These are phyloP conservation scores for Dicorynia guianensis DNA, from an alignment of 306 rosid species.

Conservation along the genomic window DNA sequence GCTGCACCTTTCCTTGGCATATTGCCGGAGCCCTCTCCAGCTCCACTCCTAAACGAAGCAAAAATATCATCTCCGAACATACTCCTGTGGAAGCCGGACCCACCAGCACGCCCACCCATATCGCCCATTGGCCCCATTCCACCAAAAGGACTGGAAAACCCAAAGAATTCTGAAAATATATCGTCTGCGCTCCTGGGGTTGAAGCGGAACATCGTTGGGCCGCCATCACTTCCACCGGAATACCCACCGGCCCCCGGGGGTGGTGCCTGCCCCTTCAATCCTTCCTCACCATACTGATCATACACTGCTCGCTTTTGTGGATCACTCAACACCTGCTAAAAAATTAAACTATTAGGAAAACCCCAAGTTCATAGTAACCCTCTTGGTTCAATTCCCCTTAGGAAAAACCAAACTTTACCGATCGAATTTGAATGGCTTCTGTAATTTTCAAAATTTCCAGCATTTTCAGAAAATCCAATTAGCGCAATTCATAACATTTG, in stretches of 20 bases:
- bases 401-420: neutral
- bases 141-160: constrained; percentile 67
- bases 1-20: constrained; percentile 67
- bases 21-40: constrained; percentile 62
- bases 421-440: neutral
- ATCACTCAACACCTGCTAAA: constrained; percentile 83
- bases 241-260: constrained; percentile 71
- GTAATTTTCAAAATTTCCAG: neutral
- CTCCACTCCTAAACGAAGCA: constrained; percentile 55
- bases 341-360: constrained; percentile 17
- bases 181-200: constrained; percentile 79
- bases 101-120: constrained; percentile 73
- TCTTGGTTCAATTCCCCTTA: neutral
- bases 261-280: constrained; percentile 76
- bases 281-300: constrained; percentile 97
- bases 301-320: constrained; percentile 84
- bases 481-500: too few relatives aligned
- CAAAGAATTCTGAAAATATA: constrained; percentile 81
- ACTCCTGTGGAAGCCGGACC: constrained; percentile 56
- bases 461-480: too few relatives aligned
- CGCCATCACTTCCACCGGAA: constrained; percentile 52
- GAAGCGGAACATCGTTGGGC: constrained; percentile 68
- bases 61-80: constrained; percentile 69
- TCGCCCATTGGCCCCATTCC: constrained; percentile 57
- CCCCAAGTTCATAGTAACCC: constrained; percentile 1